Base-by-base conservation (phyloP, 1,284 basidiomycete species). In the Cerrena zonata region DNA sequence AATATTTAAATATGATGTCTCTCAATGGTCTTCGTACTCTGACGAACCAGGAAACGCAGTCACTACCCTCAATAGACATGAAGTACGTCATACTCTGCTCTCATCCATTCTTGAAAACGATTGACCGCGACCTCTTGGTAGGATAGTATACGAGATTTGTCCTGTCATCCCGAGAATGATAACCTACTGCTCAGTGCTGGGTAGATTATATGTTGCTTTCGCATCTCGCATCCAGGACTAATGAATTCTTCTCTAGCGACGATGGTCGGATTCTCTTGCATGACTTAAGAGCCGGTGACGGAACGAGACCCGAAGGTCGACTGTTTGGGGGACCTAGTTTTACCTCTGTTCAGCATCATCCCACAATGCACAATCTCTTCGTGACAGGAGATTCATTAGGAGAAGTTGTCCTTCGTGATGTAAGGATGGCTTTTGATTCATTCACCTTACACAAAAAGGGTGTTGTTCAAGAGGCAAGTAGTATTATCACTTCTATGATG, bases 391-490 rank as follows among this genome's bases (percentile, higher is more conserved):
- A 87, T 53, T 69, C 63, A 10, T 65, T 61, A 7, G 84, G 84
- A 1, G 64, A 69, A 19, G 77, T 88, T 1, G 79, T 75, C 55
- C 74, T 90, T 50, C 76, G 84, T n/a, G 87, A 90, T 61, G 68
- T 70, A n/a, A 73, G 87, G n/a, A 88, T 86, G 80, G 78, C 83
- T 0, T 89, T 89, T 64, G 82, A 80, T 15, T 72, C 79, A 26
- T 65, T 61, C 21, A 64, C 62, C 4, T 64, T 78, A 30, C 69
- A 72, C 2, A 62, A 70, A 13, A 61, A 76, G n/a, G 84, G 84
- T 0, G 68, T 83, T 1, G 77, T 84, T 10, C 73, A 75, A 50
- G 69, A 58, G 48, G 82, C 82, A 53, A 37, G 52, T 27, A 21
- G 22, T 39, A 47, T 21, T 10, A 45, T 51, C 22, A 26, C 10